Evolutionary conservation across 1,284 basidiomycete species (phyloP), one percentile per base, ranked within the genome.

Genomic region (Ceratobasidium theobromae): DNA sequence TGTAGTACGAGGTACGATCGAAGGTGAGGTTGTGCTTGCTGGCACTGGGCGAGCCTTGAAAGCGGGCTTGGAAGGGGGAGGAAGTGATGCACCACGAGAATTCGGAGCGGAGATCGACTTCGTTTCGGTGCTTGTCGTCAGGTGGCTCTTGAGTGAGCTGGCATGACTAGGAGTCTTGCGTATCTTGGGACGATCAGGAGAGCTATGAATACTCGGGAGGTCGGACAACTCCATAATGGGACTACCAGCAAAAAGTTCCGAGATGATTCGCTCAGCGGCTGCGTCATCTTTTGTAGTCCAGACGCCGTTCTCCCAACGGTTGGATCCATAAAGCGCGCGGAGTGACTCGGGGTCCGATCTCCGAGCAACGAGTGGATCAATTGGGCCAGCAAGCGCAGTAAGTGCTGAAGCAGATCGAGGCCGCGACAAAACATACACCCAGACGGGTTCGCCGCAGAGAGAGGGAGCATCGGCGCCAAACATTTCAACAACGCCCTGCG

Each of bases 361-460:
- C 33, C 81, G 79, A 1, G 87, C 87, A 16, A 80, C 72, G 40
- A 79, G 79, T 28, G 86, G 84, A 73, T 89, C 85, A 14, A 27
- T 28, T 25, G 64, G 53, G 16, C 53, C 52, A 14, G 48, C 57
- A 25, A 68, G 67, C 12, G 52, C 53, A 9, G 53, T 32, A 23
- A 52, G 75, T 71, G 74, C 84, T 76, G 65, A 87, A 86, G 82
- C 91, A 88, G 72, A 92, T 82, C 4, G 86, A 84, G 53, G 83
- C 78, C 82, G 86, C 87, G 60, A 90, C 86, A 92, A 85, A 46
- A 92, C 87, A 75, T 91, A 92, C 23, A 92, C 88, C 88, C 90
- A 91, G 27, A 91, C 88, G 18, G 89, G 87, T 66, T 88, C 89
- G 71, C 89, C 68, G 25, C 41, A 60, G 11, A 70, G 46, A 14